These are phyloP conservation scores for Trichoderma sp. DNA, from an alignment of 2,329 filamentous ascomycete genomes.

Conservation along the genomic window DNA sequence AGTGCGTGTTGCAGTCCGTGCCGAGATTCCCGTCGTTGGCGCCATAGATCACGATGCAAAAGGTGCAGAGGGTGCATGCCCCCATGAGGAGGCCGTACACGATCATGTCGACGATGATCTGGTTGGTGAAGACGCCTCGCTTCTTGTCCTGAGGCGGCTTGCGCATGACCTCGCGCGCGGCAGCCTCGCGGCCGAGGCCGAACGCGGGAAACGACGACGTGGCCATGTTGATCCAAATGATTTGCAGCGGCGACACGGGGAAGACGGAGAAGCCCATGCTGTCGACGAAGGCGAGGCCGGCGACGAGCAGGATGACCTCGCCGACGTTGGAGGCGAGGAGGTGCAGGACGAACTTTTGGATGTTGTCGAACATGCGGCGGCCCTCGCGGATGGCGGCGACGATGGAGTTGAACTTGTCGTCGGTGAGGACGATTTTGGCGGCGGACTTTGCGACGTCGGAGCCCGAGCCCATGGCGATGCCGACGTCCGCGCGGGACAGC, in stretches of 20 bases:
- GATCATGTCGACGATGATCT: constrained; percentile 77
- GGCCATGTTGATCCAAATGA: constrained; percentile 94
- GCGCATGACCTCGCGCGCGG: constrained; percentile 74
- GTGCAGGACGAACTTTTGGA: constrained; percentile 84
- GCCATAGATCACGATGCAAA: constrained; percentile 65
- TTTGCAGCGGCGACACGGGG: constrained; percentile 81
- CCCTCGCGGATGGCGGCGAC: constrained; percentile 82
- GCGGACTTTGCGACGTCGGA: constrained; percentile 86
- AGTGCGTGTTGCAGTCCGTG: constrained; percentile 62
- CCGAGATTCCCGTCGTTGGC: constrained; percentile 60
- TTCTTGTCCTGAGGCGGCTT: constrained; percentile 73
- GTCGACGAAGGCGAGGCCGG: constrained; percentile 82
- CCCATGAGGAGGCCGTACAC: constrained; percentile 81
- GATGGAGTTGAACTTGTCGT: constrained; percentile 88
- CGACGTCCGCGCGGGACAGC: constrained; percentile 78
- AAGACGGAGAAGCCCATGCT: constrained; percentile 73
- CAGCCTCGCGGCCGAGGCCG: constrained; percentile 78
- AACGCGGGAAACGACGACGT: constrained; percentile 87
- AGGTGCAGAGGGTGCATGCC: constrained; percentile 64
- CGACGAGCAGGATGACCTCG: constrained; percentile 77
- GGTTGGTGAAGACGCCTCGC: constrained; percentile 73
- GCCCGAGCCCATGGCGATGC: constrained; percentile 88
- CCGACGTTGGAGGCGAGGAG: constrained; percentile 80
- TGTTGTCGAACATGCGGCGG: constrained; percentile 83
- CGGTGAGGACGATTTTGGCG: constrained; percentile 78